Evolutionary conservation across 352 stramenopile species (phyloP).

Genomic region (Globisporangium cystogenes): DNA sequence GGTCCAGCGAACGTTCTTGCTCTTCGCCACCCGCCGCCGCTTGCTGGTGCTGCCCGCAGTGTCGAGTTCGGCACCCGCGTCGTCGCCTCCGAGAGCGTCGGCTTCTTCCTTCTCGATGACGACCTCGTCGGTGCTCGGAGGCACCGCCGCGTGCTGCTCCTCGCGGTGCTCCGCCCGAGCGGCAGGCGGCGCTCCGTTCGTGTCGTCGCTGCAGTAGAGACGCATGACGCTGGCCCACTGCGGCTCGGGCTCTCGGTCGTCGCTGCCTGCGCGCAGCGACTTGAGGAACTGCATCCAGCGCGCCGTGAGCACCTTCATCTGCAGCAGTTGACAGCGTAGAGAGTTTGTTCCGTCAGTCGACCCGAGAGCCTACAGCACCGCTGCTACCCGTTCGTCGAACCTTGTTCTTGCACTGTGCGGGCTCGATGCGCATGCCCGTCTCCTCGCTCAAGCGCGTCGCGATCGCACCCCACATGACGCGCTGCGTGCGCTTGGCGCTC

Average conservation of each 20-base stretch:
- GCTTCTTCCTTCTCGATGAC: background rate
- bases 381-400: no score
- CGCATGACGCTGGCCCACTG: background rate
- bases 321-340: background rate
- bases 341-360: no score
- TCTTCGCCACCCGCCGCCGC: background rate
- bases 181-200: no score
- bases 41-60: background rate
- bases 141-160: no score
- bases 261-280: background rate
- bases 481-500: background rate
- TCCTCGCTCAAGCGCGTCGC: conserved; percentile 3
- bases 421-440: conserved; percentile 1
- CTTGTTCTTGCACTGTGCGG: conserved; percentile 11
- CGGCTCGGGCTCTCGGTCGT: background rate
- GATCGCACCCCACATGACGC: conserved; percentile 3
- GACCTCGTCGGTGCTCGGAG: background rate
- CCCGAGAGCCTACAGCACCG: no score
- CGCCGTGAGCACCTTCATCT: conserved; percentile 2
- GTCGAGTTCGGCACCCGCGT: background rate
- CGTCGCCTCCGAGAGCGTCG: background rate
- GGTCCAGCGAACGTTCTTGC: background rate
- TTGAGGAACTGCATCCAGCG: conserved; percentile 2
- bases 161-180: no score
- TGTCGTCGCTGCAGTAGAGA: background rate